A percentile compares a stretch with the other conserved stretches of the same genome.
These are phyloP conservation scores for Nothophoma quercina DNA, from an alignment of 2,329 filamentous ascomycete genomes.

Conservation along the genomic window DNA sequence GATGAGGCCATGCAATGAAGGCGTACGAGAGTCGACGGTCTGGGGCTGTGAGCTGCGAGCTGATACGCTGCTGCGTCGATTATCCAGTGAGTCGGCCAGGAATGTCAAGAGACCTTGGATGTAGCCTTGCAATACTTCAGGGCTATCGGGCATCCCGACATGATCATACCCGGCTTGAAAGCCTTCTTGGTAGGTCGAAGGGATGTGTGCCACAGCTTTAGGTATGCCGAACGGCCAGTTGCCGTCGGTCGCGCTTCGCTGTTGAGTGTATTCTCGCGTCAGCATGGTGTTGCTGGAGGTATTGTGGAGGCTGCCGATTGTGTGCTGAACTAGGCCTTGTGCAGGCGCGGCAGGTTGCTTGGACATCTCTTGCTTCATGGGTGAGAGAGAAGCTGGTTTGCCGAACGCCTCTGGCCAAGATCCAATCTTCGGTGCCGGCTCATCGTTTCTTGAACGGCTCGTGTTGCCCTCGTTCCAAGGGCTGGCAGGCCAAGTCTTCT, in stretches of 20 bases:
- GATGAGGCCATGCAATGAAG: conserved; percentile 39
- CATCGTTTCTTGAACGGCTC: conserved; percentile 28
- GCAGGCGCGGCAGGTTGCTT: conserved; percentile 8
- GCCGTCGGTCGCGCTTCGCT: conserved; percentile 29
- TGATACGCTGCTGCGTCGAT: conserved; percentile 20
- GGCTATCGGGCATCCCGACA: conserved; percentile 40
- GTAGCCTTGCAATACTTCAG: conserved; percentile 45
- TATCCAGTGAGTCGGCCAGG: conserved; percentile 38
- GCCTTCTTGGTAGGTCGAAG: conserved; percentile 48
- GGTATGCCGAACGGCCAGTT: conserved; percentile 31
- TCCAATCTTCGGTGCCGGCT: conserved; percentile 34
- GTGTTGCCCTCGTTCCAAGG: conserved; percentile 45
- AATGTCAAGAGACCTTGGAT: conserved; percentile 43
- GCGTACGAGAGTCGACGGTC: conserved; percentile 23
- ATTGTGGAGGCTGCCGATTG: conserved; percentile 12
- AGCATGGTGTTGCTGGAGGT: conserved; percentile 22
- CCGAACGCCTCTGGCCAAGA: conserved; percentile 44
- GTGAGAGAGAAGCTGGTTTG: conserved; percentile 30
- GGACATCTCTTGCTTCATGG: conserved; percentile 22
- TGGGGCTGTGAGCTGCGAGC: conserved; percentile 17
- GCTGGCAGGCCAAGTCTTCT: conserved; percentile 46
- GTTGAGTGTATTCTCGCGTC: conserved; percentile 22
- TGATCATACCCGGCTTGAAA: conserved; percentile 50
- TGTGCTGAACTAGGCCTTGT: conserved; percentile 17
- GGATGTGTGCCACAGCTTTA: conserved; percentile 31